These are phyloP conservation scores for Exophiala calicioides DNA, from an alignment of 2,329 filamentous ascomycete species.

Conservation along the genomic window DNA sequence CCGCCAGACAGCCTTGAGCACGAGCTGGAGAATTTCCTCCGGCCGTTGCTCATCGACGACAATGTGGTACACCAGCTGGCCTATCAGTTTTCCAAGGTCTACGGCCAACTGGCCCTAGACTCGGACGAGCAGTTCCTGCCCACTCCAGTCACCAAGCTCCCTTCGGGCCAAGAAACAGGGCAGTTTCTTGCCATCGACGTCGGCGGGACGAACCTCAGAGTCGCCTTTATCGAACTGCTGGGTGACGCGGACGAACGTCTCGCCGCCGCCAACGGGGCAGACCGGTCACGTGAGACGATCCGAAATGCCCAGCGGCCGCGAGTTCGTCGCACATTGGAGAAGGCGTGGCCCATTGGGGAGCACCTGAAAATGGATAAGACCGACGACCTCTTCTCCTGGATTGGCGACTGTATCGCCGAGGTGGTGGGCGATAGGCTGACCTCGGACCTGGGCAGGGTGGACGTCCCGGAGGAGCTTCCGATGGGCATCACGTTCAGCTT, in stretches of 20 bases:
- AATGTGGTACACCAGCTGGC: conserved; percentile 47
- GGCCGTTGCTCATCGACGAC: conserved; percentile 45
- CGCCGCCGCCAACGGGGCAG: conserved; percentile 27
- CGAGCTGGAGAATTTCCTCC: conserved; percentile 43
- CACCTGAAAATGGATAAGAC: conserved; percentile 73
- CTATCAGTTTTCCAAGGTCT: conserved; percentile 48
- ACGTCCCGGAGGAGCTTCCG: conserved; percentile 47
- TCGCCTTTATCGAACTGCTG: conserved; percentile 57
- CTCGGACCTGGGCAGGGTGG: conserved; percentile 39
- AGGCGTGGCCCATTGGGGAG: conserved; percentile 72
- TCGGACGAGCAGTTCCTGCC: conserved; percentile 51
- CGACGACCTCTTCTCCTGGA: conserved; percentile 77
- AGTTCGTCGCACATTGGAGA: conserved; percentile 64
- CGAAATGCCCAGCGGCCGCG: conserved; percentile 52
- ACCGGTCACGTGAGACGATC: conserved; percentile 46
- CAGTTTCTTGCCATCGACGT: conserved; percentile 60
- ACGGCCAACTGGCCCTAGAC: conserved; percentile 45
- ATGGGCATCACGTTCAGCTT: conserved; percentile 55
- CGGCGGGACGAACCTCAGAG: conserved; percentile 57
- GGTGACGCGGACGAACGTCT: conserved; percentile 42
- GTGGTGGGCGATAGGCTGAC: conserved; percentile 61
- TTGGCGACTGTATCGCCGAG: conserved; percentile 73
- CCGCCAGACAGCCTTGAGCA: conserved; percentile 36
- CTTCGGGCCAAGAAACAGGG: conserved; percentile 55
- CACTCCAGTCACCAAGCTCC: conserved; percentile 49